phyloP scores from a whole-genome alignment of 768 basidiomycete species.

The Lactarius hatsudake region DNA sequence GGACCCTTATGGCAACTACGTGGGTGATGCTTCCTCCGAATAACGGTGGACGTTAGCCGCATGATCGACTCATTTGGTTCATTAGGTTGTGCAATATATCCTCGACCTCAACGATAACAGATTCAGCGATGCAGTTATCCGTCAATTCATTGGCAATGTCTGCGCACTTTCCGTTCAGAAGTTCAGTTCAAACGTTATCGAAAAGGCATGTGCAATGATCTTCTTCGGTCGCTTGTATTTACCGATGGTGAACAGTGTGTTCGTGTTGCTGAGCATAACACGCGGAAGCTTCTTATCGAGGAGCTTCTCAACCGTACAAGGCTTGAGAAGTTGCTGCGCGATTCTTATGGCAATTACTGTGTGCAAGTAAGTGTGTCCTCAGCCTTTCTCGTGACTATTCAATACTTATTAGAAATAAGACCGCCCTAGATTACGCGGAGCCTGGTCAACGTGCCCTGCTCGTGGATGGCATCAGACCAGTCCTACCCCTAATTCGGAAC shows the following conservation, averaged over 20 bases:
- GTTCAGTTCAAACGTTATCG: slow-evolving; percentile 98
- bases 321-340: slow-evolving; percentile 91
- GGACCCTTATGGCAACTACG: slow-evolving; percentile 94
- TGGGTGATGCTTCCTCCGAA: slow-evolving; percentile 36
- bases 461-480: slow-evolving; percentile 97
- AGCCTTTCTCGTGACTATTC: background rate
- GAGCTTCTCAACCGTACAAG: slow-evolving; percentile 93
- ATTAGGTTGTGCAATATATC: slow-evolving; percentile 95
- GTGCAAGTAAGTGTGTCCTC: slow-evolving; percentile 61
- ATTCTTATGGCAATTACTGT: slow-evolving; percentile 96
- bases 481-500: slow-evolving; percentile 96
- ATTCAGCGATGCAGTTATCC: slow-evolving; percentile 96
- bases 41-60: background rate
- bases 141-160: slow-evolving; percentile 96
- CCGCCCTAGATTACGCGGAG: slow-evolving; percentile 96
- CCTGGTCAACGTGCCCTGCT: slow-evolving; percentile 88
- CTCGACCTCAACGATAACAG: slow-evolving; percentile 97
- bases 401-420: slow-evolving; percentile 46
- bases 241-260: slow-evolving; percentile 46
- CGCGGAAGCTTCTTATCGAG: slow-evolving; percentile 91
- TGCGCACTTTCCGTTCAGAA: slow-evolving; percentile 98
- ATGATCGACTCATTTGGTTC: slow-evolving; percentile 10
- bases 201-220: slow-evolving; percentile 57
- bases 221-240: background rate
- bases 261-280: slow-evolving; percentile 93